These are phyloP conservation scores for Neltuma alba DNA, from an alignment of 306 rosid genomes.

Conservation along the genomic window DNA sequence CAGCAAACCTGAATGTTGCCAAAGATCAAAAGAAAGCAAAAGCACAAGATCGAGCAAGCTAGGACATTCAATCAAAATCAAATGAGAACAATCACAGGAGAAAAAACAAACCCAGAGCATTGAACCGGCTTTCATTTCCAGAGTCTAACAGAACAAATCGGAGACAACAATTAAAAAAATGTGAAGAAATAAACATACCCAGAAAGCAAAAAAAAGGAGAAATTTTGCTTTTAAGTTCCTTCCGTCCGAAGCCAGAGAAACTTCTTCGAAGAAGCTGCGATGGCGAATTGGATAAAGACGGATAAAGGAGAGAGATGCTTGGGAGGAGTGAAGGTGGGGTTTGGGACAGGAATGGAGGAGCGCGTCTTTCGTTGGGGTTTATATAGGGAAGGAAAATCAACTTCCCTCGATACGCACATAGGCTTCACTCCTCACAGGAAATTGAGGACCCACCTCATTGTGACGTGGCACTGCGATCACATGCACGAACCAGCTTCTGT, in stretches of 20 bases:
- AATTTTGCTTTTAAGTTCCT: not conserved
- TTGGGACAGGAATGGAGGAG: not conserved
- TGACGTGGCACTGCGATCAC: not conserved
- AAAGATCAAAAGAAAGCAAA: slow-evolving; percentile 28
- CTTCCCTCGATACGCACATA: not conserved
- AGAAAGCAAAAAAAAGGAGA: slow-evolving; percentile 1
- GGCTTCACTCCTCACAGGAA: not conserved
- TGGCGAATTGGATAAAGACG: not conserved
- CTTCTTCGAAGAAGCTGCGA: not conserved
- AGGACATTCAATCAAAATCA: slow-evolving; percentile 20
- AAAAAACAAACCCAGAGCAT: not conserved
- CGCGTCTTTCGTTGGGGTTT: not conserved
- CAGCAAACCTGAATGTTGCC: not conserved
- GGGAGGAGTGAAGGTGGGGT: too few relatives aligned
- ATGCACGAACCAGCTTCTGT: not conserved
- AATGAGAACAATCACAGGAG: not conserved
- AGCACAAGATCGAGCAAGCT: slow-evolving; percentile 44
- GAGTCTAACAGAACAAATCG: not conserved
- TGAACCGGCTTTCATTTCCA: not conserved
- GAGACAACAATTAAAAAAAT: not conserved
- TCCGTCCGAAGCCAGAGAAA: not conserved
- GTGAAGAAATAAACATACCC: slow-evolving; percentile 15
- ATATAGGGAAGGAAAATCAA: not conserved
- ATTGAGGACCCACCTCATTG: not conserved
- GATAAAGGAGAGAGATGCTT: not conserved